These are phyloP conservation scores for Stachybotrys chartarum DNA, from an alignment of 2,329 filamentous ascomycete species.

Conservation along the genomic window DNA sequence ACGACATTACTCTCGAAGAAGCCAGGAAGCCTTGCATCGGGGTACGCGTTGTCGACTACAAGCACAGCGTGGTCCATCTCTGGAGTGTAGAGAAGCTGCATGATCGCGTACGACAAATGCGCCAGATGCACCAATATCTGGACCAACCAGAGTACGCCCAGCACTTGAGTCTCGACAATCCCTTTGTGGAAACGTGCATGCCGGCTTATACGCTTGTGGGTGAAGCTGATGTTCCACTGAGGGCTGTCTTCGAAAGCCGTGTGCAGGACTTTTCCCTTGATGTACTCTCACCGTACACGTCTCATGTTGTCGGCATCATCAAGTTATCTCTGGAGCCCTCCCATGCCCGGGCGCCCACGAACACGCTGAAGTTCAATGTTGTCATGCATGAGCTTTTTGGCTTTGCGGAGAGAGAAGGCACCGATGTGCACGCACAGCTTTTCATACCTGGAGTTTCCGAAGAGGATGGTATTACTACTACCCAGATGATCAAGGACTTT, in stretches of 20 bases:
- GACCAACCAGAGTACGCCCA: conserved; percentile 92
- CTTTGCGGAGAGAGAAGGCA: conserved; percentile 92
- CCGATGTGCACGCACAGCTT: conserved; percentile 92
- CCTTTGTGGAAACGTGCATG: conserved; percentile 85
- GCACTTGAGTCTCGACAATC: conserved; percentile 87
- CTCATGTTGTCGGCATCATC: conserved; percentile 82
- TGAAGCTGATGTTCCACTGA: conserved; percentile 85
- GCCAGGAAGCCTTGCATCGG: conserved; percentile 85
- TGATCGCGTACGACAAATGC: conserved; percentile 82
- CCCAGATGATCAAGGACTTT: conserved; percentile 88
- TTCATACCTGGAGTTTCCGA: conserved; percentile 89
- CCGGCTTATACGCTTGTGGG: conserved; percentile 89
- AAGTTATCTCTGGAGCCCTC: conserved; percentile 89
- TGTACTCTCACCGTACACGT: conserved; percentile 86
- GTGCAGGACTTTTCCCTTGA: conserved; percentile 93
- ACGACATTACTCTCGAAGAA: conserved; percentile 73
- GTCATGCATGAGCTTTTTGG: conserved; percentile 95
- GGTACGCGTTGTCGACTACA: conserved; percentile 85
- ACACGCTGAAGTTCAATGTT: conserved; percentile 94
- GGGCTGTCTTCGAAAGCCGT: conserved; percentile 86
- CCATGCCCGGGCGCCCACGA: conserved; percentile 82
- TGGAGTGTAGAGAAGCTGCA: conserved; percentile 95
- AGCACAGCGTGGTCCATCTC: conserved; percentile 74
- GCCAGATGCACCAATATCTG: conserved; percentile 93
- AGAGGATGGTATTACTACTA: conserved; percentile 87